Evolutionary conservation across 169 alveolate genomes (phyloP).

Genomic region (Cryptosporidium ubiquitum): DNA sequence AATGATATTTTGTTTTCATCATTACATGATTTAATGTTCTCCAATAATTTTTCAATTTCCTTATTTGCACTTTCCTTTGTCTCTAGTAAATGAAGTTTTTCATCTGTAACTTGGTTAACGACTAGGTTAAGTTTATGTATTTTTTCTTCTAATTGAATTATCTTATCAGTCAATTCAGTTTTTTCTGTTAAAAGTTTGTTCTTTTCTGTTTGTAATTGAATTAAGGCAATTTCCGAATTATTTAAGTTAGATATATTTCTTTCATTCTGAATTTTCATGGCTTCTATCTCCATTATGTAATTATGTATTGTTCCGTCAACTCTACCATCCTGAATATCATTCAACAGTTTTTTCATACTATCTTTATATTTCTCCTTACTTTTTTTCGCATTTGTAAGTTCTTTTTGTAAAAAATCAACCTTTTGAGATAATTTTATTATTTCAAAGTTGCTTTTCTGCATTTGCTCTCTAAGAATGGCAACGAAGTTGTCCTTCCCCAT

Average conservation of each 20-base stretch:
- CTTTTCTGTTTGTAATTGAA: slow-evolving; percentile 62
- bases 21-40: slow-evolving; percentile 43
- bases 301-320: slow-evolving; percentile 50
- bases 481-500: slow-evolving; percentile 53
- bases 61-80: slow-evolving; percentile 5
- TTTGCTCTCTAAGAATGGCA: slow-evolving; percentile 43
- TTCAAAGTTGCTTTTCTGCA: slow-evolving; percentile 49
- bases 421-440: slow-evolving; percentile 52
- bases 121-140: slow-evolving; percentile 38
- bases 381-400: slow-evolving; percentile 18
- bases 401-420: slow-evolving; percentile 57
- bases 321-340: slow-evolving; percentile 54
- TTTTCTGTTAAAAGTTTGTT: slow-evolving; percentile 11
- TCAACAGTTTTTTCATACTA: slow-evolving; percentile 55
- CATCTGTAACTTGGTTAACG: slow-evolving; percentile 65
- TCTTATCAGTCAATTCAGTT: not conserved
- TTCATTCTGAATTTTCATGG: slow-evolving; percentile 56
- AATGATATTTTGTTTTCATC: slow-evolving; percentile 63
- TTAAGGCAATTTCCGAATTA: slow-evolving; percentile 29
- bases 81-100: slow-evolving; percentile 50
- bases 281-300: slow-evolving; percentile 44
- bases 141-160: slow-evolving; percentile 32
- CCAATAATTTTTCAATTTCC: slow-evolving; percentile 41
- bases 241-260: slow-evolving; percentile 21
- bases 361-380: slow-evolving; percentile 58